Percentiles rank a stretch among this genome's conserved stretches.
Conservation (phyloP, 2,329 filamentous ascomycete species). For the Arthroderma sp. region DNA sequence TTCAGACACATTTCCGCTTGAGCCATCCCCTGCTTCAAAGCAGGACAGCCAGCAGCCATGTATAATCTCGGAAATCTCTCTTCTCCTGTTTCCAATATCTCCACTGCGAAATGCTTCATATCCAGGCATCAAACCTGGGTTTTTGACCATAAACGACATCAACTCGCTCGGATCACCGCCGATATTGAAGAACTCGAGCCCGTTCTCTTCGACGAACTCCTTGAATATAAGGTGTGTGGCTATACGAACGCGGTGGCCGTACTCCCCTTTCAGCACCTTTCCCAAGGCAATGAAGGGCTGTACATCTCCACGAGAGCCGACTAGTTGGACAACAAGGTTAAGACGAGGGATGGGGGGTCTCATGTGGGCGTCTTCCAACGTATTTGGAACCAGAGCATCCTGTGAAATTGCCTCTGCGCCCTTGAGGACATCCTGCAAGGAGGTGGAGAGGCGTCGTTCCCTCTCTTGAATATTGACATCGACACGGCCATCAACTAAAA, state of each 20-base stretch:
- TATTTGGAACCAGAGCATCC: conserved; percentile 57
- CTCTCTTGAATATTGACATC: conserved; percentile 70
- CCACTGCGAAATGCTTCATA: conserved; percentile 64
- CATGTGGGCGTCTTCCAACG: conserved; percentile 25
- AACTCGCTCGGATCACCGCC: conserved; percentile 64
- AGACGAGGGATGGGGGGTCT: conserved; percentile 47
- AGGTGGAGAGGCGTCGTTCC: conserved; percentile 50
- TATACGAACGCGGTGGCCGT: conserved; percentile 60
- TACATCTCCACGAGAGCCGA: conserved; percentile 62
- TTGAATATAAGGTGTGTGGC: conserved; percentile 61
- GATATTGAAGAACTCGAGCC: conserved; percentile 63
- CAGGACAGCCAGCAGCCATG: conserved; percentile 78
- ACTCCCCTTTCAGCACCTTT: conserved; percentile 49
- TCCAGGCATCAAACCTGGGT: conserved; percentile 73
- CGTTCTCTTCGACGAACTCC: conserved; percentile 56
- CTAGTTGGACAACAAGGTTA: conserved; percentile 64
- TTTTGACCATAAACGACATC: conserved; percentile 88
- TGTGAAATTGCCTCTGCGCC: conserved; percentile 40
- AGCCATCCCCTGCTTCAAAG: conserved; percentile 62
- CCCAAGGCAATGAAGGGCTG: conserved; percentile 64
- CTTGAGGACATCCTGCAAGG: conserved; percentile 52
- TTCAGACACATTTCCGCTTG: conserved; percentile 40
- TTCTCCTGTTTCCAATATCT: conserved; percentile 61
- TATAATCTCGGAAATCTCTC: conserved; percentile 67
- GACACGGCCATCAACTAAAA: conserved; percentile 58